These are phyloP conservation scores for Sarocladiaceae sp. DNA, from an alignment of 2,329 filamentous ascomycete species.

Conservation along the genomic window DNA sequence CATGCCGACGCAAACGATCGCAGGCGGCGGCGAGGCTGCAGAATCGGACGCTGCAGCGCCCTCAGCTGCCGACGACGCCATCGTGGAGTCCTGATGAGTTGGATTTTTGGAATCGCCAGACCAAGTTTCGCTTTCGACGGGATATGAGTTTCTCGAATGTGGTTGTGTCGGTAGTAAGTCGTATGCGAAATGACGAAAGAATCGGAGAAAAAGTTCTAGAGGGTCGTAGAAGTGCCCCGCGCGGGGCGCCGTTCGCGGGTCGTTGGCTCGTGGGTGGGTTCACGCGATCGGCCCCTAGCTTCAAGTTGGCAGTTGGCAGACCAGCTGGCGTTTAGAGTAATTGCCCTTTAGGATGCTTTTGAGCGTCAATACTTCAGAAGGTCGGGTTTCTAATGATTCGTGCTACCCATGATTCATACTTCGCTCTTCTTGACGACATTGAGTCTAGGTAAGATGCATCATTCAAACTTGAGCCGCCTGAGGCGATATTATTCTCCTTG, in stretches of 20 bases:
- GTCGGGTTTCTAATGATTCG: too few relatives aligned
- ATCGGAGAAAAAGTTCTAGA: neutral
- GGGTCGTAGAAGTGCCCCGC: constrained; percentile 9
- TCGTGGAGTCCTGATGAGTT: too few relatives aligned
- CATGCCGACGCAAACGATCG: constrained; percentile 96
- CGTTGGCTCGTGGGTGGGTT: neutral
- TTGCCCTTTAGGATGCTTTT: too few relatives aligned
- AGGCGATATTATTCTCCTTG: neutral
- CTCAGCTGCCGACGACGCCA: constrained; percentile 29
- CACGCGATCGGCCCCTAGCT: neutral
- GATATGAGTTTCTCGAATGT: neutral
- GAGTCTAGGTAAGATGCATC: too few relatives aligned
- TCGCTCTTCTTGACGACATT: too few relatives aligned
- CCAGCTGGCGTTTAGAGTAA: too few relatives aligned
- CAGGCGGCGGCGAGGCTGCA: constrained; percentile 49
- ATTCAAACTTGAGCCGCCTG: neutral
- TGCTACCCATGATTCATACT: too few relatives aligned
- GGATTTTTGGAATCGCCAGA: too few relatives aligned
- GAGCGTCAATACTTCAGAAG: too few relatives aligned
- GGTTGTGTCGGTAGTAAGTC: neutral
- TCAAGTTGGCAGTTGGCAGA: too few relatives aligned
- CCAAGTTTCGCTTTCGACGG: neutral
- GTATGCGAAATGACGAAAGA: neutral
- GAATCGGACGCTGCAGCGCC: constrained; percentile 16
- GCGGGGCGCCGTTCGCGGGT: neutral